Percentiles rank a stretch among this genome's conserved stretches.
phyloP scores from a whole-genome alignment of 1,284 basidiomycete genomes.

The Cerioporus squamosus region DNA sequence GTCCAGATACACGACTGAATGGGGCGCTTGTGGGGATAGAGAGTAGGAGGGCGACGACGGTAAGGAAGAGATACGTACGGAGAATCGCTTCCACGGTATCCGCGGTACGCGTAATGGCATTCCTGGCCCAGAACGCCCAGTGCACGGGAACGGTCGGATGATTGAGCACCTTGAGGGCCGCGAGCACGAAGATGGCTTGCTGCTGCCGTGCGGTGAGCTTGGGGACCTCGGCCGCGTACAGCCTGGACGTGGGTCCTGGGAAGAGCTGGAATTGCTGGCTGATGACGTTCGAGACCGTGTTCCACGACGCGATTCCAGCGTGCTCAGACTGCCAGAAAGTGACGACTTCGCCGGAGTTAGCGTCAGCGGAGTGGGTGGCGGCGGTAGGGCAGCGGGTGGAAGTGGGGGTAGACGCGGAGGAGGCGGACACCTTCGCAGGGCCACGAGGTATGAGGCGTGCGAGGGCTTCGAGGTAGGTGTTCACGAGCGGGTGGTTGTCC shows the following conservation, averaged over 20 bases:
- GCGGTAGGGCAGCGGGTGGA: background rate
- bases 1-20: too few species aligned
- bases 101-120: slow-evolving; percentile 24
- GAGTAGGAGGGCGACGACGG: background rate
- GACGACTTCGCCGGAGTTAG: slow-evolving; percentile 1
- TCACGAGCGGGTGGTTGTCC: slow-evolving; percentile 29
- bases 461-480: slow-evolving; percentile 23
- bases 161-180: slow-evolving; percentile 29
- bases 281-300: slow-evolving; percentile 18
- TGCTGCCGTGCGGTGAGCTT: slow-evolving; percentile 20
- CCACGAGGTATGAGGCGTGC: slow-evolving; percentile 9
- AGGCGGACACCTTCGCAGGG: slow-evolving; percentile 9
- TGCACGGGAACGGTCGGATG: slow-evolving; percentile 28
- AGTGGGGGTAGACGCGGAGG: slow-evolving; percentile 2
- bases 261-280: slow-evolving; percentile 21
- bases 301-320: slow-evolving; percentile 20
- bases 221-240: slow-evolving; percentile 14
- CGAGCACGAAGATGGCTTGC: slow-evolving; percentile 29
- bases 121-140: slow-evolving; percentile 30
- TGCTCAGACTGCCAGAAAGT: slow-evolving; percentile 17
- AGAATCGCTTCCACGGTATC: slow-evolving; percentile 26
- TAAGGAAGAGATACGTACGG: slow-evolving; percentile 19
- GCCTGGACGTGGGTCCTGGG: slow-evolving; percentile 12
- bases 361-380: background rate
- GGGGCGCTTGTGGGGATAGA: background rate